Evolutionary conservation across 2,329 filamentous ascomycete genomes (phyloP).

Genomic region (Bipolaris victoriae): DNA sequence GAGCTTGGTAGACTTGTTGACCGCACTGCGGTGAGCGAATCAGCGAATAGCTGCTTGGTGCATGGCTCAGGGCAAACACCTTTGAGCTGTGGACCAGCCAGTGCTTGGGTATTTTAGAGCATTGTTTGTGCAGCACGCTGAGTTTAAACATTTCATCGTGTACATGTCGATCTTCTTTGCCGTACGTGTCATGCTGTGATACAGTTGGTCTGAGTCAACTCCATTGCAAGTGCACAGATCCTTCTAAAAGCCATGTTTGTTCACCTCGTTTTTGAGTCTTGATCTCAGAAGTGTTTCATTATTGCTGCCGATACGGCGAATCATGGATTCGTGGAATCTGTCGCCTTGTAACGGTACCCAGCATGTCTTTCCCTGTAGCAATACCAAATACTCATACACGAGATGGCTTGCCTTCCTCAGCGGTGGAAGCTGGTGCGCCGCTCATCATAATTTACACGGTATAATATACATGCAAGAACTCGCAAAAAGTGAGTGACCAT

Average conservation of each 20-base stretch:
- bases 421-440: background rate
- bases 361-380: background rate
- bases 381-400: background rate
- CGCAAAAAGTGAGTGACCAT: background rate
- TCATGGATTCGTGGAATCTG: background rate
- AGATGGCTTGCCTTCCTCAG: background rate
- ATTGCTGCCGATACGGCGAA: background rate
- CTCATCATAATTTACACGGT: conserved; percentile 7
- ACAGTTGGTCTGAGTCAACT: background rate
- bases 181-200: background rate
- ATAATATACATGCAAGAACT: background rate
- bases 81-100: background rate
- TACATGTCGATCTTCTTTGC: background rate
- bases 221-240: background rate
- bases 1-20: conserved; percentile 14
- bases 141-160: background rate
- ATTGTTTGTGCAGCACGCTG: background rate
- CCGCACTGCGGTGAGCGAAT: conserved; percentile 16
- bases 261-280: background rate
- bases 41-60: conserved; percentile 9
- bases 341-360: background rate
- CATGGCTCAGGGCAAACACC: conserved; percentile 14
- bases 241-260: background rate
- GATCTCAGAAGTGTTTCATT: background rate
- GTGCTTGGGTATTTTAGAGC: background rate